Evolutionary conservation across 345 rosid species (phyloP).

Genomic region (Viola odorata): DNA sequence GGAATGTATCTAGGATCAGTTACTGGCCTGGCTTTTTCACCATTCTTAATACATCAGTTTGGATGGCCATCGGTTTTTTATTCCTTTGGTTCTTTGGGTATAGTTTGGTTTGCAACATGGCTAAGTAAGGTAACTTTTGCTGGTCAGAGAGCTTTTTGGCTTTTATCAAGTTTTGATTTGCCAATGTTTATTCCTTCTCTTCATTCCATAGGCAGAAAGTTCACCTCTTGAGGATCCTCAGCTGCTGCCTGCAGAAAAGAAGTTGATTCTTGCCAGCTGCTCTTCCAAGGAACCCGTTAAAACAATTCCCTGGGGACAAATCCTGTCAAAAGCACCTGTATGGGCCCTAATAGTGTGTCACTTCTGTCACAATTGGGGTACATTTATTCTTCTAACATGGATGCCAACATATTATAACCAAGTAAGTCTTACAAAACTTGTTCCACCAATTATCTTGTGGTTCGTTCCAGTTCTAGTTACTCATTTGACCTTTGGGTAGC

Average conservation of each 20-base stretch:
- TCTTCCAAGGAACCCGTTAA: slow-evolving; percentile 62
- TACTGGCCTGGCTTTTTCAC: slow-evolving; percentile 92
- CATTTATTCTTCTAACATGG: slow-evolving; percentile 93
- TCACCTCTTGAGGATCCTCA: slow-evolving; percentile 75
- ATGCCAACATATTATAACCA: slow-evolving; percentile 95
- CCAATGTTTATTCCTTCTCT: slow-evolving; percentile 3
- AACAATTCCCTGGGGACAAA: slow-evolving; percentile 74
- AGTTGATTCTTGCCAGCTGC: slow-evolving; percentile 47
- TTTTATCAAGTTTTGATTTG: background rate
- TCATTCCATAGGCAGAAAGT: slow-evolving; percentile 60
- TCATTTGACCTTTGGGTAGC: background rate
- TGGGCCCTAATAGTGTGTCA: slow-evolving; percentile 83
- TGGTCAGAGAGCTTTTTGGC: background rate
- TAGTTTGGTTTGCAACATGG: slow-evolving; percentile 79
- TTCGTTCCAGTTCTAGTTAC: background rate
- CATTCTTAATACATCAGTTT: slow-evolving; percentile 73
- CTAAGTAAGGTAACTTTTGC: slow-evolving; percentile 52
- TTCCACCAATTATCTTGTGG: background rate
- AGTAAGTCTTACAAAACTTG: slow-evolving; percentile 35
- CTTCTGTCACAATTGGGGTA: slow-evolving; percentile 95
- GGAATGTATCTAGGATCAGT: slow-evolving; percentile 97
- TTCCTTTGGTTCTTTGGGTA: slow-evolving; percentile 90
- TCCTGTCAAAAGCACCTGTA: slow-evolving; percentile 82
- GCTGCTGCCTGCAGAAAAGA: slow-evolving; percentile 63
- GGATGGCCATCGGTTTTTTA: slow-evolving; percentile 97